A percentile compares a stretch with the other conserved stretches of the same genome.
phyloP scores from a whole-genome alignment of 257 asterid species.

The Solanum bulbocastanum region DNA sequence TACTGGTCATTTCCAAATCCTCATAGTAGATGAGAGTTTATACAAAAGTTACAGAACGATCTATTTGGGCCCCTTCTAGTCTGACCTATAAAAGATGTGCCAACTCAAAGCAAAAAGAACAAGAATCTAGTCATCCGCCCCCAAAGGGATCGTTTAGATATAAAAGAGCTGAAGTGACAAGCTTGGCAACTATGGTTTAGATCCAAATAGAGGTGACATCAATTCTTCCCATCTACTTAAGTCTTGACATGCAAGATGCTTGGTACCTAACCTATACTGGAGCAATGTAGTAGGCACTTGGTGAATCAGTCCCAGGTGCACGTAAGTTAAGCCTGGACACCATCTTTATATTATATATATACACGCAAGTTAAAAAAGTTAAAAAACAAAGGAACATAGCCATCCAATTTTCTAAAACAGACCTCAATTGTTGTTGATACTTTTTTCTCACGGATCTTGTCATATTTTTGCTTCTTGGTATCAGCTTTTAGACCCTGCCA shows the following conservation, averaged over 20 bases:
- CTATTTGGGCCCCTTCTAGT: not conserved
- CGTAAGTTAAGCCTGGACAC: not conserved
- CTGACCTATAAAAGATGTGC: not conserved
- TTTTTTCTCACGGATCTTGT: conserved; percentile 32
- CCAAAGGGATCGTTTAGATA: not conserved
- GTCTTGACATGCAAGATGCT: not conserved
- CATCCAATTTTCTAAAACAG: not conserved
- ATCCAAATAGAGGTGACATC: not conserved
- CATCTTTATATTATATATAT: not conserved
- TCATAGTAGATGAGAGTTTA: not conserved
- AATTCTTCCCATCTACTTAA: not conserved
- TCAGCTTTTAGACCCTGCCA: conserved; percentile 41
- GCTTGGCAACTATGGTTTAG: not conserved
- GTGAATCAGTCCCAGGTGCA: not conserved
- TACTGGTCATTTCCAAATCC: not conserved
- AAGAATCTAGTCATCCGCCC: not conserved
- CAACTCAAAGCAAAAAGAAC: not conserved
- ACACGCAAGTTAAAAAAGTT: not conserved
- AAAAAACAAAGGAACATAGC: not conserved
- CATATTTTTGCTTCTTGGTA: conserved; percentile 34
- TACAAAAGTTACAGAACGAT: not conserved
- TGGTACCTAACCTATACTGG: not conserved
- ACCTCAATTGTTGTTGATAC: conserved; percentile 39
- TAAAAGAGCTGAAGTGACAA: not conserved
- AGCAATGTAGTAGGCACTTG: not conserved